Evolutionary conservation across 192 early-diverging fungal species (phyloP).

Genomic region (Jimgerdemannia flammicorona): DNA sequence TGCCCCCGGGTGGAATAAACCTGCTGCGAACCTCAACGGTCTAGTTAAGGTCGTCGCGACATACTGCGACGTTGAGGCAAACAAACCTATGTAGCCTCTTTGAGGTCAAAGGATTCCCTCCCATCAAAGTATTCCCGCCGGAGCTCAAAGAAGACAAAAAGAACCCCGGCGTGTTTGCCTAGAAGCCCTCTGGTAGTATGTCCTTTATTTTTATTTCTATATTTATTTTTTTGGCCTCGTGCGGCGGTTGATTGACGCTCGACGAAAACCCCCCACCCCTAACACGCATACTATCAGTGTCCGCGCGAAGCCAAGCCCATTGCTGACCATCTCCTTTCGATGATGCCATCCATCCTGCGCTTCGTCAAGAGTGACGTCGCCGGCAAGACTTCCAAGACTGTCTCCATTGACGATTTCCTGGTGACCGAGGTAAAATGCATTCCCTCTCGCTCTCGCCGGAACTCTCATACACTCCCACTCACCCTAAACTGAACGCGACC

Average conservation of each 20-base stretch:
- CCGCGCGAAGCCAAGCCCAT: constrained; percentile 70
- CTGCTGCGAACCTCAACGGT: constrained; percentile 78
- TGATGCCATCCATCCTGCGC: constrained; percentile 56
- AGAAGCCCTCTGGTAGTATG: constrained; percentile 33
- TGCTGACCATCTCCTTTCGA: constrained; percentile 62
- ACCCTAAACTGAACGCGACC: constrained; percentile 44
- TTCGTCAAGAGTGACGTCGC: constrained; percentile 28
- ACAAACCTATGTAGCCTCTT: constrained; percentile 74
- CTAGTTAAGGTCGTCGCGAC: constrained; percentile 85
- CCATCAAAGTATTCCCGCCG: constrained; percentile 74
- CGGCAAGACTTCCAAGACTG: constrained; percentile 44
- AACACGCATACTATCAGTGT: constrained; percentile 66
- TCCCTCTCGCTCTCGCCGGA: not conserved
- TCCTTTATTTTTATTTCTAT: no score
- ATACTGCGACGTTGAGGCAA: constrained; percentile 83
- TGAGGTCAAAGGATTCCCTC: no score
- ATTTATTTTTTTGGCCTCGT: constrained; percentile 1
- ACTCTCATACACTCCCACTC: not conserved
- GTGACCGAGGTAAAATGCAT: constrained; percentile 41
- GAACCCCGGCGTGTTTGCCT: constrained; percentile 24
- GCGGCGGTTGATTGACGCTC: no score
- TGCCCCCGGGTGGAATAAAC: constrained; percentile 89
- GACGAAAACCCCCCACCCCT: no score
- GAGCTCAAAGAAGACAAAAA: constrained; percentile 40
- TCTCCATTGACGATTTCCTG: constrained; percentile 56